A percentile compares a stretch with the other conserved stretches of the same genome.
These are phyloP conservation scores for Rhizoclosmatium globosum DNA, from an alignment of 192 early-diverging fungal species.

Conservation along the genomic window DNA sequence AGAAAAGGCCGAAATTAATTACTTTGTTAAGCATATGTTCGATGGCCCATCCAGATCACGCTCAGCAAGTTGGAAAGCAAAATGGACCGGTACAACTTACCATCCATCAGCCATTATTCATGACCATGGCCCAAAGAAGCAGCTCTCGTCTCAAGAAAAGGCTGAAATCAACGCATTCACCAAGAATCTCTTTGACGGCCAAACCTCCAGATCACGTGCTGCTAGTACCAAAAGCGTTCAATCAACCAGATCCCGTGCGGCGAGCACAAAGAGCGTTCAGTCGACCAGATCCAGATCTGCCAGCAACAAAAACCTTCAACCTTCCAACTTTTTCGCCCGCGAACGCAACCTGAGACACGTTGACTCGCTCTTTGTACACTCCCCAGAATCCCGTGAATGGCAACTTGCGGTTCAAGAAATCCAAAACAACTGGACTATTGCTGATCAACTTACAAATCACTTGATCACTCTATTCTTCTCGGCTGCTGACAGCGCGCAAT, in stretches of 20 bases:
- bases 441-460: too few relatives aligned
- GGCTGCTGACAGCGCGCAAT: background rate
- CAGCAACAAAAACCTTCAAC: background rate
- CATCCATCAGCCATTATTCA: too few relatives aligned
- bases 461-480: too few relatives aligned
- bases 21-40: background rate
- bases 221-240: background rate
- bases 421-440: too few relatives aligned
- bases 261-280: background rate
- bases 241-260: background rate
- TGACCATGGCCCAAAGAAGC: background rate
- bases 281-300: background rate
- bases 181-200: background rate
- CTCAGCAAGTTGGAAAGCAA: background rate
- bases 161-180: background rate
- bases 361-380: too few relatives aligned
- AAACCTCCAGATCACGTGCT: background rate
- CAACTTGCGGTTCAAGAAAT: too few relatives aligned
- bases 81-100: too few relatives aligned
- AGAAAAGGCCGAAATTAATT: background rate
- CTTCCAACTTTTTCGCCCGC: too few relatives aligned
- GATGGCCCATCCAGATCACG: background rate
- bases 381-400: too few relatives aligned
- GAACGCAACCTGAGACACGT: too few relatives aligned
- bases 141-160: background rate